phyloP scores from a whole-genome alignment of 2,329 filamentous ascomycete genomes.

The Aulographum hederae region DNA sequence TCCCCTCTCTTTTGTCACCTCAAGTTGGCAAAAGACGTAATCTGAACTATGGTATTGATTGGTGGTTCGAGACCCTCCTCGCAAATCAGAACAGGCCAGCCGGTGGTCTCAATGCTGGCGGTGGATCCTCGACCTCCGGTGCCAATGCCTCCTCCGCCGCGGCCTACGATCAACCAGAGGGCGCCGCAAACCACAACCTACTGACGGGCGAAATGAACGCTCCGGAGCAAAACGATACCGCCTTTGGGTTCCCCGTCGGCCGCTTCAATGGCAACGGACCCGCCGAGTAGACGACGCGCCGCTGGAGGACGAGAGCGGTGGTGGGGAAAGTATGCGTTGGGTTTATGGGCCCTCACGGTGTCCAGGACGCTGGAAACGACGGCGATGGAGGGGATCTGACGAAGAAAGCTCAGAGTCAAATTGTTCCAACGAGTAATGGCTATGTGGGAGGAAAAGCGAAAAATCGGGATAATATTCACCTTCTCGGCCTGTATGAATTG shows the following conservation, averaged over 20 bases:
- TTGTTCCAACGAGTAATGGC: too few species aligned
- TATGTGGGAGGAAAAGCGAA: too few species aligned
- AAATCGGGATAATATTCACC: too few species aligned
- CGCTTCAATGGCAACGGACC: conserved; percentile 20
- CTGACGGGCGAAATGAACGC: conserved; percentile 25
- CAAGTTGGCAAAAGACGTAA: conserved; percentile 16
- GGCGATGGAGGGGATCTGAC: background rate
- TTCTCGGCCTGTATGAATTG: too few species aligned
- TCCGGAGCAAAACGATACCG: conserved; percentile 20
- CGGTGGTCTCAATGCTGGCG: background rate
- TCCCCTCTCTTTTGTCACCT: conserved; percentile 10
- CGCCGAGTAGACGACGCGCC: conserved; percentile 17
- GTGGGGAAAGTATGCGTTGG: background rate
- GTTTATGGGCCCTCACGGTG: background rate
- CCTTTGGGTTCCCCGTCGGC: conserved; percentile 20
- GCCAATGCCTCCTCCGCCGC: conserved; percentile 10
- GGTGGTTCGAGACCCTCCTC: conserved; percentile 55
- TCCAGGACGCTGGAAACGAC: background rate
- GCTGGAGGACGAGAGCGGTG: conserved; percentile 6
- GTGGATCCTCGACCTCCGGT: conserved; percentile 4
- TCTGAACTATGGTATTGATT: conserved; percentile 33
- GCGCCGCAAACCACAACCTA: conserved; percentile 21
- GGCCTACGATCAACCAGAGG: conserved; percentile 13
- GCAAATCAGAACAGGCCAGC: conserved; percentile 38
- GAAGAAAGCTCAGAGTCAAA: too few species aligned